Evolutionary conservation across 164 flowering plant genomes (phyloP).

Genomic region (Vitis amurensis): DNA sequence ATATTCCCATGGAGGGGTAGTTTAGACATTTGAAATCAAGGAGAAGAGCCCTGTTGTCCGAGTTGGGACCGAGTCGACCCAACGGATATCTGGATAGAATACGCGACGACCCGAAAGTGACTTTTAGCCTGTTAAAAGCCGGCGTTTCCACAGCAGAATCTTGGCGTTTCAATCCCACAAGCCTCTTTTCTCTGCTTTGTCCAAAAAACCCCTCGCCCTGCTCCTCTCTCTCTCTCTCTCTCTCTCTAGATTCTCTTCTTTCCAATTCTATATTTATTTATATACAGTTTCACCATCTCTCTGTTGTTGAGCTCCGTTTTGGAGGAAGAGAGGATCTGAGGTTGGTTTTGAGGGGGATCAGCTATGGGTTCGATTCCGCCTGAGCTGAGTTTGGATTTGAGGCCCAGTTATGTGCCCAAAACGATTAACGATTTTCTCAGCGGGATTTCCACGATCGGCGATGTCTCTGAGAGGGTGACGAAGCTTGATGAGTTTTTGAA

Average conservation of each 20-base stretch:
- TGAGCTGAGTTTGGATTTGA: constrained; percentile 49
- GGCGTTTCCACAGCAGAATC: constrained; percentile 18
- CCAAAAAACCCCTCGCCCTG: not conserved
- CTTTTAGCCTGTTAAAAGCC: constrained; percentile 15
- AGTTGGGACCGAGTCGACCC: constrained; percentile 8
- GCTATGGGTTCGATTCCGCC: constrained; percentile 46
- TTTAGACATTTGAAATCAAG: not conserved
- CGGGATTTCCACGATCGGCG: constrained; percentile 39
- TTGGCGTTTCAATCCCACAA: constrained; percentile 2
- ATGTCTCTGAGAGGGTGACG: constrained; percentile 28
- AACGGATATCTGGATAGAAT: constrained; percentile 13
- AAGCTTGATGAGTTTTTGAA: constrained; percentile 45
- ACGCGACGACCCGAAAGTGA: constrained; percentile 38
- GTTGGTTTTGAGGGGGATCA: constrained; percentile 1
- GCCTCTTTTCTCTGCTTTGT: not conserved
- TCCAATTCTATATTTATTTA: not conserved
- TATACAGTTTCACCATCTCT: not conserved
- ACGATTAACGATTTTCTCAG: constrained; percentile 39
- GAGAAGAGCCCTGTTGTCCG: not conserved
- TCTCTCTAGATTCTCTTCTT: not conserved
- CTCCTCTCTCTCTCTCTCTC: not conserved
- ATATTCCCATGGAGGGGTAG: too few species aligned
- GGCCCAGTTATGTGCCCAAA: constrained; percentile 35
- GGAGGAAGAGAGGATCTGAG: not conserved
- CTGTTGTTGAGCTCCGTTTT: not conserved